Evolutionary conservation across 352 stramenopile species (phyloP), one percentile per base, ranked within the genome.

Genomic region (Globisporangium rhizosaccharum): DNA sequence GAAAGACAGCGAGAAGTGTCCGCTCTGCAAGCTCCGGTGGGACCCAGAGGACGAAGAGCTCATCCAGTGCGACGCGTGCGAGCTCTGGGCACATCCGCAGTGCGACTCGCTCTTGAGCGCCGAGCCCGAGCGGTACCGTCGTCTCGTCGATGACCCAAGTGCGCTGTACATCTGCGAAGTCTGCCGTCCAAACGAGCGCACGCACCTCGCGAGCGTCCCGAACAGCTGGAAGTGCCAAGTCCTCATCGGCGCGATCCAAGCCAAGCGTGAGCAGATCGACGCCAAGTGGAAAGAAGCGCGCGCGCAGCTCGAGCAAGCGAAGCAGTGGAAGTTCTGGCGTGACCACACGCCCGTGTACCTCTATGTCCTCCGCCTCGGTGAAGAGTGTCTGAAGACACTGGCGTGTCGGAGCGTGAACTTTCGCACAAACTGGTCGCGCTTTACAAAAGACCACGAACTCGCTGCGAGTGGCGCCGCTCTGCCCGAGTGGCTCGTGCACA

Each of bases 11-110:
- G 82, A 94, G 48, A 87, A 84, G 23, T 96, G 87, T 47, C 87
- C 87, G 3, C 79, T 92, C 51, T 96, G 87, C 53, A 57, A 63
- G 17, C 67, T 71, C 12, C 87, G 85, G 45, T 95, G 87, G 83
- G 65, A 76, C 28, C 61, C 70, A 2, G 72, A 91, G 23, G 79
- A 95, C 26, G 82, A 87, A 42, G 87, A 92, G 15, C 61, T 96
- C 2, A 92, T 96, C 48, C 87, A 96, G 50, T 96, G 87, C 44
- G 88, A 96, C 56, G 79, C 74, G 1, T 96, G 87, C 37, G 86
- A 96, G 57, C 73, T 72, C 7, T 96, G 87, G 87, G 84, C 79
- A 1, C 87, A 96, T 59, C 82, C 82, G n/a, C 68, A 69, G 5
- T 96, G 87, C 48, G 87, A 96, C 53, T 51, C 52, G 0, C 50